Evolutionary conservation across 805 yeast genomes (phyloP).

Genomic region (Kodamaea leandrae): DNA sequence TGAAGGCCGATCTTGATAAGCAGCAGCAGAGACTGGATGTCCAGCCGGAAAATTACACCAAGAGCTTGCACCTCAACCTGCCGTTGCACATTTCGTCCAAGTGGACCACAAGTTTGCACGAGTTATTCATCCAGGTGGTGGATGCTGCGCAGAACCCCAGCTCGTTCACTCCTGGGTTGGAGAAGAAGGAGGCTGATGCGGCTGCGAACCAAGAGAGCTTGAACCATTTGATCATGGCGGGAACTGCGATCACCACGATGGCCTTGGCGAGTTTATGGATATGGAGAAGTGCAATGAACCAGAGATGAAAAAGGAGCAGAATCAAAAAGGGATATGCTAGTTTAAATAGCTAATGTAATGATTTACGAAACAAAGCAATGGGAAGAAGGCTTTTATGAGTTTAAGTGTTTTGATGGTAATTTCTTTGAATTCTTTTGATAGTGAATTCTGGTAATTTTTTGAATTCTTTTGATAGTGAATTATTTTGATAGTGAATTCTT

Average conservation of each 20-base stretch:
- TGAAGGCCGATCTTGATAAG: constrained; percentile 92
- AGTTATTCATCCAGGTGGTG: constrained; percentile 79
- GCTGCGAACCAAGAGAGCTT: constrained; percentile 44
- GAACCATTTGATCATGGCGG: constrained; percentile 58
- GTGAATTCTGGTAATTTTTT: neutral
- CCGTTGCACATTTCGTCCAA: constrained; percentile 89
- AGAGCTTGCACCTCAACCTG: constrained; percentile 62
- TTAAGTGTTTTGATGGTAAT: no score
- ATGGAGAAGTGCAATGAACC: constrained; percentile 47
- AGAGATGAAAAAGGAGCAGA: constrained; percentile 5
- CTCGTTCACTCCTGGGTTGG: constrained; percentile 68
- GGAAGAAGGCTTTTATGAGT: no score
- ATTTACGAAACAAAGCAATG: no score
- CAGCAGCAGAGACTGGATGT: constrained; percentile 85
- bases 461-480: no score
- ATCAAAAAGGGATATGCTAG: neutral
- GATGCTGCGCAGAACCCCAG: constrained; percentile 84
- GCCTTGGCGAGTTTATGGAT: constrained; percentile 63
- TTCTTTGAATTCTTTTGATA: no score
- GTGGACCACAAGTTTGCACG: constrained; percentile 86
- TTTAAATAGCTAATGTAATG: neutral
- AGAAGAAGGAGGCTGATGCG: constrained; percentile 57
- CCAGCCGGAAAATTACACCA: constrained; percentile 86
- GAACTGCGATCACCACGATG: constrained; percentile 68
- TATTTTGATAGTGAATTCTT: neutral